phyloP scores from a whole-genome alignment of 257 asterid species.

The Eustoma russellianum region DNA sequence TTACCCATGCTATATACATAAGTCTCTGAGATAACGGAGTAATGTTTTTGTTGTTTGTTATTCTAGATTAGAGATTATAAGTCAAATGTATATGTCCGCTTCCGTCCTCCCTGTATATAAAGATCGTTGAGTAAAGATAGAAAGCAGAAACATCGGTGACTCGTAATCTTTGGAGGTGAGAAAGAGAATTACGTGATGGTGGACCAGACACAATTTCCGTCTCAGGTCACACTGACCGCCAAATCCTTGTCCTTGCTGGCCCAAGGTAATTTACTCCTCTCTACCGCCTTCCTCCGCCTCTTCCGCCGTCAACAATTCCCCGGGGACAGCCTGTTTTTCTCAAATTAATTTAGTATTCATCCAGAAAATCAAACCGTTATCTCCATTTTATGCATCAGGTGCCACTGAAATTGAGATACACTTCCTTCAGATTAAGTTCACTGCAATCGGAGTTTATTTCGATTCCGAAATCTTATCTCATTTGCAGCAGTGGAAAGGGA shows the following conservation, averaged over 20 bases:
- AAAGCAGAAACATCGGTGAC: too few relatives aligned
- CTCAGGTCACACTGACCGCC: constrained; percentile 22
- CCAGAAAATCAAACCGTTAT: not conserved
- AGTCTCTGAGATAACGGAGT: too few relatives aligned
- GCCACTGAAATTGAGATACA: constrained; percentile 91
- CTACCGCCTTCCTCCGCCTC: not conserved
- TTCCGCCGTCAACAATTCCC: not conserved
- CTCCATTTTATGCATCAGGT: constrained; percentile 30
- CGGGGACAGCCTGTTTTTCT: not conserved
- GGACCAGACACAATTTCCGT: constrained; percentile 52
- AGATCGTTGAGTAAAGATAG: too few relatives aligned
- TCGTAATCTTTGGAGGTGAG: too few relatives aligned
- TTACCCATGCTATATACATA: too few relatives aligned
- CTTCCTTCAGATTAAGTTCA: constrained; percentile 84
- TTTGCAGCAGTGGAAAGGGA: constrained; percentile 68
- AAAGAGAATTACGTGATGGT: constrained; percentile 25
- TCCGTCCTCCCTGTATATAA: too few relatives aligned
- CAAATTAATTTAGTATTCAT: too few relatives aligned
- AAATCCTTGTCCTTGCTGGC: constrained; percentile 42
- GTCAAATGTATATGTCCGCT: too few relatives aligned
- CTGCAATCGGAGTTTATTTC: constrained; percentile 90
- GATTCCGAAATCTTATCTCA: constrained; percentile 53
- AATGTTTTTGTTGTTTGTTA: too few relatives aligned
- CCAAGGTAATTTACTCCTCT: constrained; percentile 24
- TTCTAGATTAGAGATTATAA: too few relatives aligned